These are phyloP conservation scores for Aspergillus vadensis DNA, from an alignment of 2,329 filamentous ascomycete species.

Conservation along the genomic window DNA sequence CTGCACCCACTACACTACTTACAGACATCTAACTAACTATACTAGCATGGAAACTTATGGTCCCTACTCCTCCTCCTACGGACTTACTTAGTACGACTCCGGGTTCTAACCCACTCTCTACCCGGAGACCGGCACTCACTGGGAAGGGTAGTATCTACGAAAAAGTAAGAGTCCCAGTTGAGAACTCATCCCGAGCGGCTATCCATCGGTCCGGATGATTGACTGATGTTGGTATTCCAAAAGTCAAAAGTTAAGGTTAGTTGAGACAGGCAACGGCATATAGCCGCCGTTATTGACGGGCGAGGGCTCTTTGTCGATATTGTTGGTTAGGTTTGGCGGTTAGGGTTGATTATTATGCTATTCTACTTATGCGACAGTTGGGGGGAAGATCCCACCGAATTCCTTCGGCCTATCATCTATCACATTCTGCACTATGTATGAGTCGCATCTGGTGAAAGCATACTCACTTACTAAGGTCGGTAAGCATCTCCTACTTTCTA, in stretches of 20 bases:
- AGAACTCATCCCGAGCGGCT: neutral
- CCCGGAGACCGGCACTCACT: neutral
- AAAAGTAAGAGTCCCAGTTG: neutral
- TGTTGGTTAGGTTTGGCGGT: conserved; percentile 5
- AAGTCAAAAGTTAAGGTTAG: neutral
- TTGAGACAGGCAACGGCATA: conserved; percentile 1
- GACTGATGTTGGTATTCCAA: neutral
- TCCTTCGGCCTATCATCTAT: neutral
- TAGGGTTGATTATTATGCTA: neutral
- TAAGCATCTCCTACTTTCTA: too few species aligned
- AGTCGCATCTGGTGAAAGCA: conserved; percentile 2
- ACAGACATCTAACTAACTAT: neutral
- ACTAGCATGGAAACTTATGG: neutral
- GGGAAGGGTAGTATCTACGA: conserved; percentile 1
- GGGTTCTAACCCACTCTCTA: neutral
- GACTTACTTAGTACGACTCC: too few species aligned
- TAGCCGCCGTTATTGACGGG: neutral
- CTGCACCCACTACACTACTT: neutral
- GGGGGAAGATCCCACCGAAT: neutral
- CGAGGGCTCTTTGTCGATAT: neutral
- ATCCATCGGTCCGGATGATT: neutral
- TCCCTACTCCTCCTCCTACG: neutral
- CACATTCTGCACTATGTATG: conserved; percentile 3
- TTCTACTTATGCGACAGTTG: conserved; percentile 1
- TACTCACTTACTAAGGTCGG: neutral